Base-by-base conservation (phyloP, 1,284 basidiomycete genomes). In the Hymenochaete sp. region DNA sequence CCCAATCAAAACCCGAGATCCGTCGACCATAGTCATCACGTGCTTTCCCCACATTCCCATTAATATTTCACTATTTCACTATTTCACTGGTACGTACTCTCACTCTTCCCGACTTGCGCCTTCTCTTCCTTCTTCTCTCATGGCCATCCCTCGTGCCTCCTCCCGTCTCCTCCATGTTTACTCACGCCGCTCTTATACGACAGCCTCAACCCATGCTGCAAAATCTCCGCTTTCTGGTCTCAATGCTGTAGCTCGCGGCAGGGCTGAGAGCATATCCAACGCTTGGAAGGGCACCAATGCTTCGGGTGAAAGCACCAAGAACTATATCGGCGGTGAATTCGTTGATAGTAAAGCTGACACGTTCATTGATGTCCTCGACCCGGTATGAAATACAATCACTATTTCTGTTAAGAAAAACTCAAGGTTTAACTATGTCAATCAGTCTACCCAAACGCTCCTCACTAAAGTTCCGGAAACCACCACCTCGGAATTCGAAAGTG, bases 391-490 rank as follows among this genome's bases (percentile, higher is more conserved):
- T 32, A 4, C 14, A 13, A n/a, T 21, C 0, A 4, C 25, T 4
- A n/a, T 31, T 13, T 1, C 32, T 27, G 13, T 42, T 27, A 45
- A 24, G 13, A 31, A 49, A 14, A 35, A 29, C 21, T 35, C 36
- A 24, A 39, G 31, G 33, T 19, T 45, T 33, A 7, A 9, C 19
- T 7, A 2, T 10, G n/a, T 9, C n/a, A n/a, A n/a, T 8, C 45
- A 91, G 88, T 82, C 89, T 3, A 91, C 92, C 0, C 93, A 96
- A 70, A 82, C 88, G 0, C 57, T 97, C 19, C 75, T 98, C 52
- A 88, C 87, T 29, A 76, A 77, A 21, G 93, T 96, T 1, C 95
- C 95, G 14, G 86, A 97, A 65, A 91, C 93, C 0, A 91, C 91
- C 0, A 62, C 68, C 28, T 59, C 71, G 25, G 93, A 97, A 64